Percentiles rank a stretch among this genome's conserved stretches.
Evolutionary conservation across 495 filamentous ascomycete species (phyloP).

Genomic region (Podospora tetraspora): DNA sequence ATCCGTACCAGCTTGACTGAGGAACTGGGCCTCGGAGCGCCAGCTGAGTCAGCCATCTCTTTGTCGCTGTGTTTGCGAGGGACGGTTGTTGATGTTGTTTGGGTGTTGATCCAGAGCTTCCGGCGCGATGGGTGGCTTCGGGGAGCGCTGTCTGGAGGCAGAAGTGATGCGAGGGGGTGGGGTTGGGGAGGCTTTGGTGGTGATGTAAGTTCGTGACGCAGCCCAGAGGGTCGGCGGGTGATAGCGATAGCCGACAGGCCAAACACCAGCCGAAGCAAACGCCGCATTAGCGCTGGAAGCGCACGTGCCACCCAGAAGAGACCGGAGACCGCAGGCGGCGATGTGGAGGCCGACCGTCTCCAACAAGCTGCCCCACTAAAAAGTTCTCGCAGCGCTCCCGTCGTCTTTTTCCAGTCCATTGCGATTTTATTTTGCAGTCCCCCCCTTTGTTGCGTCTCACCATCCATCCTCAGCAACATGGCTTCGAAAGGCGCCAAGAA

Average conservation of each 20-base stretch:
- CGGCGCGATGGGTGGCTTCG: neutral
- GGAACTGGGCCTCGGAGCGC: constrained; percentile 89
- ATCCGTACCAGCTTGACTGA: constrained; percentile 80
- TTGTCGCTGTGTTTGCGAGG: neutral
- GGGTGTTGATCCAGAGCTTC: neutral
- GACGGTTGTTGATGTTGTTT: neutral
- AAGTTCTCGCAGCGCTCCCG: constrained; percentile 13
- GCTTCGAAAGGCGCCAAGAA: constrained; percentile 18
- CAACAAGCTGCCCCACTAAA: constrained; percentile 20
- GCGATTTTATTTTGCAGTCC: neutral
- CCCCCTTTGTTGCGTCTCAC: neutral
- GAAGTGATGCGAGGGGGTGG: constrained; percentile 2
- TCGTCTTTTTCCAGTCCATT: neutral
- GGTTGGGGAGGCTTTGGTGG: neutral
- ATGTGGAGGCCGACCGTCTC: neutral
- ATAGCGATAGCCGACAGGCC: constrained; percentile 6
- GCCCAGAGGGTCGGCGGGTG: neutral
- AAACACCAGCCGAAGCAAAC: constrained; percentile 7
- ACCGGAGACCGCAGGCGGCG: neutral
- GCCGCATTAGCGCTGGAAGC: constrained; percentile 2
- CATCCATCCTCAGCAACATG: constrained; percentile 13
- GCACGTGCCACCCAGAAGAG: constrained; percentile 16
- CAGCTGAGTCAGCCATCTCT: constrained; percentile 48
- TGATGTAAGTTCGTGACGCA: constrained; percentile 10
- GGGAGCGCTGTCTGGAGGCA: constrained; percentile 5